Conservation (phyloP, 192 early-diverging fungal genomes). For the Martensiomyces pterosporus region DNA sequence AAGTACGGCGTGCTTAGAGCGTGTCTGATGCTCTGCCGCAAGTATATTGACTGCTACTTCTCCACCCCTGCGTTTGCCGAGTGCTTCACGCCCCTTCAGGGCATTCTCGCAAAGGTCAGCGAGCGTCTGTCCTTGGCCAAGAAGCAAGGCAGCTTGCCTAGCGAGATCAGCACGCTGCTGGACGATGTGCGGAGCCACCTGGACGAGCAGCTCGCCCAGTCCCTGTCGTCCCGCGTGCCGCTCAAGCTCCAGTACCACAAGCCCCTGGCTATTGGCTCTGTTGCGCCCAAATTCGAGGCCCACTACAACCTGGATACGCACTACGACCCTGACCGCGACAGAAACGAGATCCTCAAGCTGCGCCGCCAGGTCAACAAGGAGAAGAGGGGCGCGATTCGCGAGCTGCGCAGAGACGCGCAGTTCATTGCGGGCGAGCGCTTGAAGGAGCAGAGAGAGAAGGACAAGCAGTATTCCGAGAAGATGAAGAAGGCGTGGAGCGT, state of each 20-base stretch:
- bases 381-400: slow-evolving; percentile 89
- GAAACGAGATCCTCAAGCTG: slow-evolving; percentile 71
- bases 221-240: slow-evolving; percentile 56
- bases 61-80: slow-evolving; percentile 64
- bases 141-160: slow-evolving; percentile 21
- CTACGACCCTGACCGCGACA: slow-evolving; percentile 77
- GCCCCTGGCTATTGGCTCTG: slow-evolving; percentile 81
- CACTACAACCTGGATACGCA: slow-evolving; percentile 82
- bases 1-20: slow-evolving; percentile 31
- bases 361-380: slow-evolving; percentile 85
- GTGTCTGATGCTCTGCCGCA: slow-evolving; percentile 9
- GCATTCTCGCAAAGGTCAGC: slow-evolving; percentile 15
- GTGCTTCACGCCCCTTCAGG: slow-evolving; percentile 46
- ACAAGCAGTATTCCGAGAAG: slow-evolving; percentile 78
- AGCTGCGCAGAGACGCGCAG: slow-evolving; percentile 89
- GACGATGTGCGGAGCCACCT: slow-evolving; percentile 36
- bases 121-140: slow-evolving; percentile 25
- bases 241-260: slow-evolving; percentile 80
- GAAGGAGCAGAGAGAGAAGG: slow-evolving; percentile 69
- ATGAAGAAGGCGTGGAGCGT: slow-evolving; percentile 86
- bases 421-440: slow-evolving; percentile 78
- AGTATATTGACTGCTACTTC: slow-evolving; percentile 49
- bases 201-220: slow-evolving; percentile 52
- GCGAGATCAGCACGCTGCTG: slow-evolving; percentile 3
- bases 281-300: slow-evolving; percentile 88